phyloP scores from a whole-genome alignment of 2,329 filamentous ascomycete genomes.

The Aureobasidium pullulans region DNA sequence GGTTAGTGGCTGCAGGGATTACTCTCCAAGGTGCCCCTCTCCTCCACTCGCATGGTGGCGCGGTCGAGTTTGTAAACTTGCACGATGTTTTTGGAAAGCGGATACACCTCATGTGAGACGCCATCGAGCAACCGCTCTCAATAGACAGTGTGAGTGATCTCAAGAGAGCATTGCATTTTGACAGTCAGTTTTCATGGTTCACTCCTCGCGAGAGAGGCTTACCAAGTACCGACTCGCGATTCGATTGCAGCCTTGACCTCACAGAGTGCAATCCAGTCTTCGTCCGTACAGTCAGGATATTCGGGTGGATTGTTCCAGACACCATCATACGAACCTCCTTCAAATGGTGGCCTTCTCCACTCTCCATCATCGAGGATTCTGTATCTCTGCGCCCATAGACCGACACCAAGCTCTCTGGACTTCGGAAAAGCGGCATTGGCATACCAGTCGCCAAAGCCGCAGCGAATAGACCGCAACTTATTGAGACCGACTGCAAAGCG shows the following conservation, averaged over 20 bases:
- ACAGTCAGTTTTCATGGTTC: too few relatives aligned
- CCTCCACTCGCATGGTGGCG: too few relatives aligned
- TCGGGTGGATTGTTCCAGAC: neutral
- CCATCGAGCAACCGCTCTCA: too few relatives aligned
- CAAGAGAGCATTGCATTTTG: too few relatives aligned
- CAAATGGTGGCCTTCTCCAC: neutral
- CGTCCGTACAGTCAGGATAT: slow-evolving; percentile 10
- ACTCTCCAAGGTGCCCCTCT: too few relatives aligned
- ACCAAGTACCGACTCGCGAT: neutral
- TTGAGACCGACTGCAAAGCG: neutral
- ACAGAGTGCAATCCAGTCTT: slow-evolving; percentile 5
- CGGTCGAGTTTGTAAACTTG: too few relatives aligned
- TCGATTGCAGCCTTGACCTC: neutral
- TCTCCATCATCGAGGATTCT: slow-evolving; percentile 1
- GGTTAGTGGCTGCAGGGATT: too few relatives aligned
- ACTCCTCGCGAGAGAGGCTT: too few relatives aligned
- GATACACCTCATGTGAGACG: too few relatives aligned
- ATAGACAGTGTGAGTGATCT: too few relatives aligned
- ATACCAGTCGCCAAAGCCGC: slow-evolving; percentile 9
- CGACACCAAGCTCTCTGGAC: neutral
- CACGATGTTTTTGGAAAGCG: too few relatives aligned
- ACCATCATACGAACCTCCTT: neutral
- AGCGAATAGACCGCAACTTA: neutral
- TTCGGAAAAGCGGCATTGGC: neutral
- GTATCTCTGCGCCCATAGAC: slow-evolving; percentile 8